Evolutionary conservation across 2,329 filamentous ascomycete genomes (phyloP), one percentile per base, ranked within the genome.

Genomic region (Alternaria burnsii): DNA sequence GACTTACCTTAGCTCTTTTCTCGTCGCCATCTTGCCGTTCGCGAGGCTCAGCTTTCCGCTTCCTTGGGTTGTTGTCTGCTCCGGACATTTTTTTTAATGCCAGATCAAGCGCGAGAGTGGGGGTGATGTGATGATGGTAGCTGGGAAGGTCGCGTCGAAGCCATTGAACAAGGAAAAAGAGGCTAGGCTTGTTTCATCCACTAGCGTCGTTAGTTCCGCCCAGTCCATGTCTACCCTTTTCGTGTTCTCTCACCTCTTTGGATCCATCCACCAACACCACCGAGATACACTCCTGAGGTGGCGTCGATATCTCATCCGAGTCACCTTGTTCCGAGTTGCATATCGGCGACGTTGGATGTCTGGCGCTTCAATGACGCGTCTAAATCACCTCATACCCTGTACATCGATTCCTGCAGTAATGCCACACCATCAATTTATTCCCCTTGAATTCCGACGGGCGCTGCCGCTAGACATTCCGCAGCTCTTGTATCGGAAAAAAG

Each of bases 1-100:
- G 57, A 68, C 74, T 66, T 58, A 81, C 80, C 71, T 77, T 81
- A 10, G 70, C 63, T 61, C 71, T 74, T 68, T 81, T 81, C 24
- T 75, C 72, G 28, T 64, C 65, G 52, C 59, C 65, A 28, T 67
- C 69, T 26, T 67, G 63, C 32, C 65, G 66, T 43, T 69, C 63
- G 14, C 72, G 72, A 28, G 66, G 48, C 44, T 69, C 74, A 20
- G 78, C 77, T 61, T 80, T 81, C 42, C 80, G 71, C 62, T 82
- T 82, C 34, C 52, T 74, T 50, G 68, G 56, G 5, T 53, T 50
- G 42, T 63, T 7, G 28, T 69, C 65, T 69, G 73, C 76, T 32
- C 28, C 46, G n/a, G 26, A 12, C 46, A 50, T 58, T 10, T 20
- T 48, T 24, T 24, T 34, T n/a, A 30, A 38, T 16, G 16, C 34